phyloP scores from a whole-genome alignment of 2,329 filamentous ascomycete species.

The Fusarium bulbicola region DNA sequence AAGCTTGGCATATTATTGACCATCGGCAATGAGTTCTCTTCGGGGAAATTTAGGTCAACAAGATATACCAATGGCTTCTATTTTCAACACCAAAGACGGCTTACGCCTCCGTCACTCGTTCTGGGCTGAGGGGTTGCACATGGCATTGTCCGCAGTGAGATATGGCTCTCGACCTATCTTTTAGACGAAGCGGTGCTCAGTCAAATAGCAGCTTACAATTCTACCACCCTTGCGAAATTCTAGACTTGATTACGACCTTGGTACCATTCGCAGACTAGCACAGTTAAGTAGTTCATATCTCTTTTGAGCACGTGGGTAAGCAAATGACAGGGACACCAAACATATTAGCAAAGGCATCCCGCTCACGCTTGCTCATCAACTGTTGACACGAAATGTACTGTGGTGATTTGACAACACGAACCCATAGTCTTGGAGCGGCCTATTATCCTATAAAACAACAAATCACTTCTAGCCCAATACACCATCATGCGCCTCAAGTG shows the following conservation, averaged over 20 bases:
- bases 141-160: neutral
- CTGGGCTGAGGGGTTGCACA: neutral
- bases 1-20: neutral
- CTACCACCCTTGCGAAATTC: neutral
- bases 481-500: constrained; percentile 32
- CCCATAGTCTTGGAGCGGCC: constrained; percentile 22
- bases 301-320: neutral
- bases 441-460: constrained; percentile 17
- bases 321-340: neutral
- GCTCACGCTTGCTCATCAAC: neutral
- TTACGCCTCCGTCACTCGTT: neutral
- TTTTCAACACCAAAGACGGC: no score
- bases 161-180: neutral
- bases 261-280: neutral
- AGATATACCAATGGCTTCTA: neutral
- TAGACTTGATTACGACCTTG: neutral
- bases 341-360: neutral
- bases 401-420: constrained; percentile 12
- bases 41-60: neutral
- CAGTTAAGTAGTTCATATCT: neutral
- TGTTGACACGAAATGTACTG: neutral
- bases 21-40: neutral
- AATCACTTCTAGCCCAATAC: constrained; percentile 19
- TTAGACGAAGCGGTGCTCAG: neutral
- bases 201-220: neutral